Percentiles rank a stretch among this genome's conserved stretches.
Evolutionary conservation across 345 rosid genomes (phyloP).

Genomic region (Iberis pinnata): DNA sequence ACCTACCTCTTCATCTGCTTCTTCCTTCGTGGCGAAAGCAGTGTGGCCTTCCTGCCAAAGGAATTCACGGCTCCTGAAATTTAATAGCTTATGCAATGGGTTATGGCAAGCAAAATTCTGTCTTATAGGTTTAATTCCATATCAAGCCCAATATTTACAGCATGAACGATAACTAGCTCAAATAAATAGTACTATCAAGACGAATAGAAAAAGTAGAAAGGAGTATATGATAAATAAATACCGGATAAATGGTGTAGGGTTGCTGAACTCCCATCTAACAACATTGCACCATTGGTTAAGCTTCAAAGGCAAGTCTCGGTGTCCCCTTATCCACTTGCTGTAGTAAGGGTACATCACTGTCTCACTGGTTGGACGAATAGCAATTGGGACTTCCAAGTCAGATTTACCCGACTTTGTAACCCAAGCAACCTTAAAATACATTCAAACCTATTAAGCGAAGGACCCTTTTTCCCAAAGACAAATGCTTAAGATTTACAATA

Average conservation of each 20-base stretch:
- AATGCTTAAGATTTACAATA: background rate
- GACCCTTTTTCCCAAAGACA: background rate
- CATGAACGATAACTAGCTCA: background rate
- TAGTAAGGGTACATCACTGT: constrained; percentile 97
- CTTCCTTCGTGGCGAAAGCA: constrained; percentile 76
- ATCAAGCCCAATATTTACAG: background rate
- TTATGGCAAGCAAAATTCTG: constrained; percentile 4
- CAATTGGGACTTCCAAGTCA: constrained; percentile 85
- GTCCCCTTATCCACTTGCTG: constrained; percentile 98
- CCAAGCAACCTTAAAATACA: constrained; percentile 80
- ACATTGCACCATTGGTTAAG: constrained; percentile 99
- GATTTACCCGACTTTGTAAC: constrained; percentile 88
- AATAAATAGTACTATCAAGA: too few species aligned
- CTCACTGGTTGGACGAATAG: constrained; percentile 97
- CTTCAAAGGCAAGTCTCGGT: constrained; percentile 89
- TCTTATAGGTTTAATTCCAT: background rate
- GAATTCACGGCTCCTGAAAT: constrained; percentile 90
- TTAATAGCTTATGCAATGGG: background rate
- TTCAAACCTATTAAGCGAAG: constrained; percentile 2
- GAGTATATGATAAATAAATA: constrained; percentile 19
- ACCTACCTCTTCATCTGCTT: constrained; percentile 84
- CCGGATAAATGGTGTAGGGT: constrained; percentile 99
- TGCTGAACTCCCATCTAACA: constrained; percentile 98
- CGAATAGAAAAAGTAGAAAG: background rate
- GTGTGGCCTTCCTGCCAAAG: constrained; percentile 99